Percentiles rank a stretch among this genome's conserved stretches.
These are phyloP conservation scores for Plenodomus biglobosus DNA, from an alignment of 2,329 filamentous ascomycete genomes.

Conservation along the genomic window DNA sequence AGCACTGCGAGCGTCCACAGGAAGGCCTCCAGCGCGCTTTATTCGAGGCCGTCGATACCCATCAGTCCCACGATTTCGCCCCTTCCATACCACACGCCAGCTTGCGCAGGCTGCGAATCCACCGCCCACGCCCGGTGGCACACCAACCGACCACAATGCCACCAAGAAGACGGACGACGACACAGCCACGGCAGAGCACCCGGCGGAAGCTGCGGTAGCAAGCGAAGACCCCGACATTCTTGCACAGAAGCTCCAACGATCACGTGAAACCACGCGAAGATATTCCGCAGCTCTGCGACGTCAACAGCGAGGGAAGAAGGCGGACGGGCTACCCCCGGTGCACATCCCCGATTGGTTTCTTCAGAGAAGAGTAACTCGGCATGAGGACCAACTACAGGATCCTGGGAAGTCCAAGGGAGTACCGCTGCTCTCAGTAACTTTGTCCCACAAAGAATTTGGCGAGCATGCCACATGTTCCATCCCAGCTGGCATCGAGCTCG, in stretches of 20 bases:
- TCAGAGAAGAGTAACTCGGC: slow-evolving; percentile 52
- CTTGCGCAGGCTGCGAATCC: slow-evolving; percentile 33
- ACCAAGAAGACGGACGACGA: slow-evolving; percentile 22
- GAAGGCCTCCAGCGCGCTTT: slow-evolving; percentile 41
- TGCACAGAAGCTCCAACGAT: slow-evolving; percentile 42
- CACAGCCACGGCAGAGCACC: slow-evolving; percentile 22
- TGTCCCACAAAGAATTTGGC: slow-evolving; percentile 27
- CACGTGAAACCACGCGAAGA: slow-evolving; percentile 36
- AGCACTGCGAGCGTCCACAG: slow-evolving; percentile 45
- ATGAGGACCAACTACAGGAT: slow-evolving; percentile 32
- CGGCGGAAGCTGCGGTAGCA: slow-evolving; percentile 23
- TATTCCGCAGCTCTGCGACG: slow-evolving; percentile 41
- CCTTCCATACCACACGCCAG: slow-evolving; percentile 38
- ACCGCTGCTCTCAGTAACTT: slow-evolving; percentile 23
- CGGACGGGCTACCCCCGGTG: slow-evolving; percentile 42
- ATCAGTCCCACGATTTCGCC: slow-evolving; percentile 28
- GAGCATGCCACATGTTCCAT: slow-evolving; percentile 29
- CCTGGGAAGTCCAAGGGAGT: slow-evolving; percentile 9
- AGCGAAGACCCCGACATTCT: slow-evolving; percentile 38
- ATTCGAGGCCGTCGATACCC: slow-evolving; percentile 44
- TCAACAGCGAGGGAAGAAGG: slow-evolving; percentile 36
- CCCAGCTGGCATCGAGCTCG: slow-evolving; percentile 19
- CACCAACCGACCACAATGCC: slow-evolving; percentile 29
- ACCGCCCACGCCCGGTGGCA: slow-evolving; percentile 32
- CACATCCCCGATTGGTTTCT: slow-evolving; percentile 62